Evolutionary conservation across 352 stramenopile genomes (phyloP), one percentile per base, ranked within the genome.

Genomic region (Paralagenidium karlingii): DNA sequence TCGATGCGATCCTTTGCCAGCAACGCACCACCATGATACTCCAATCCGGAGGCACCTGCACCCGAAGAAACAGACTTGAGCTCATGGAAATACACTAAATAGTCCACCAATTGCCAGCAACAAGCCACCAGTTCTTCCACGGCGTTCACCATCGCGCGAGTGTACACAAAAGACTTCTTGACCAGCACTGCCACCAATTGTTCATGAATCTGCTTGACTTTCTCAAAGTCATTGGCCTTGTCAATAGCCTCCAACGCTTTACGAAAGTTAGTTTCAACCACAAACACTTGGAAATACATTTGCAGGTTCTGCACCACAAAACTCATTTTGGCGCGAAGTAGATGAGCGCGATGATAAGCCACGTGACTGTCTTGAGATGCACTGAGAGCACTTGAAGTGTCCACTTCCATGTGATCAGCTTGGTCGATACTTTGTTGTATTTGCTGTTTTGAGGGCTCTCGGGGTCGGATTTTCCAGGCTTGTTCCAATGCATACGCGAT

Each of bases 101-200:
- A 81, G 39, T 86, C 71, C n/a, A 60, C 56, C 33, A 89, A 85
- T 21, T 60, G 43, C 76, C 76, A 86, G 55, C 63, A 83, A 44
- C 63, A 74, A 22, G 32, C 34, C 16, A 89, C 34, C 22, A 86
- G 45, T 20, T 85, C 62, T 18, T 83, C 60, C 3, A 89, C 43
- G 3, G 76, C 69, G 1, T 55, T 56, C 5, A 60, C 44, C 26
- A 85, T 60, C 5, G 69, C 69, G 40, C 68, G 67, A 13, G 68
- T 74, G 56, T 86, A 60, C 36, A 89, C 49, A 42, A 73, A 86
- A 45, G 67, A 86, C 24, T 63, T 66, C 44, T 71, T 74, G 24
- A 79, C 62, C n/a, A 86, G 26, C 5, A 53, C 50, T 0, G 71
- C 76, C 7, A 89, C 66, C 27, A 85, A 85, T 2, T 55, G 55